Conservation (phyloP, 2,329 filamentous ascomycete genomes). For the Cryphonectria naterciae region DNA sequence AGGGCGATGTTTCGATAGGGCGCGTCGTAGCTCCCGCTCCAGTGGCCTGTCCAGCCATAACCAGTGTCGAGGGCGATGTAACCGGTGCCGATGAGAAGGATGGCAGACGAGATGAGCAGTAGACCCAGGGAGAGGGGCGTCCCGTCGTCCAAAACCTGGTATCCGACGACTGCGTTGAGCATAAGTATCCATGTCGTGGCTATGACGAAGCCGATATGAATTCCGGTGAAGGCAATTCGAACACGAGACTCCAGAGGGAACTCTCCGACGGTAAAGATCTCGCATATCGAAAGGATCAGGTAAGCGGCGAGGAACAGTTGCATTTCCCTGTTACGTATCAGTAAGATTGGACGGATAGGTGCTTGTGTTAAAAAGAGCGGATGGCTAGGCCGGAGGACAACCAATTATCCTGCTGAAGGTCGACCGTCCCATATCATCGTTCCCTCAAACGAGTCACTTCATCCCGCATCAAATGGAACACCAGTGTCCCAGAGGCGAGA, state of each 20-base stretch:
- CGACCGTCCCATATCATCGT: neutral
- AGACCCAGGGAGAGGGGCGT: slow-evolving; percentile 82
- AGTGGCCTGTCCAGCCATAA: slow-evolving; percentile 81
- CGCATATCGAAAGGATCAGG: slow-evolving; percentile 87
- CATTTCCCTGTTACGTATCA: slow-evolving; percentile 74
- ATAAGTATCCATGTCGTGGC: slow-evolving; percentile 90
- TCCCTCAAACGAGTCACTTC: neutral
- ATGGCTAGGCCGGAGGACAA: neutral
- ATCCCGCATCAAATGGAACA: neutral
- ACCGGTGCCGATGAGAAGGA: slow-evolving; percentile 85
- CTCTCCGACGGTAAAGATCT: slow-evolving; percentile 93
- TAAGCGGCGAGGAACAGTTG: slow-evolving; percentile 89
- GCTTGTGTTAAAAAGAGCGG: neutral
- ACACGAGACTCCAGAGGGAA: slow-evolving; percentile 76
- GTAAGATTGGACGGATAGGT: slow-evolving; percentile 2
- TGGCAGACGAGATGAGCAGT: slow-evolving; percentile 69
- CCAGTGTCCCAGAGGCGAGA: neutral
- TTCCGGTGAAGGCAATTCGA: slow-evolving; percentile 81
- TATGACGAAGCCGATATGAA: slow-evolving; percentile 87
- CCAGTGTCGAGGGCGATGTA: slow-evolving; percentile 96
- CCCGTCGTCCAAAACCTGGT: slow-evolving; percentile 91
- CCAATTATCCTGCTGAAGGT: neutral
- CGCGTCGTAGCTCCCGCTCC: slow-evolving; percentile 60
- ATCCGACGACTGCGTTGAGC: slow-evolving; percentile 90
- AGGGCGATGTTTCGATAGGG: slow-evolving; percentile 75